Percentiles rank a stretch among this genome's conserved stretches.
Conservation (phyloP, 2,329 filamentous ascomycete genomes). For the Colletotrichum sp. region DNA sequence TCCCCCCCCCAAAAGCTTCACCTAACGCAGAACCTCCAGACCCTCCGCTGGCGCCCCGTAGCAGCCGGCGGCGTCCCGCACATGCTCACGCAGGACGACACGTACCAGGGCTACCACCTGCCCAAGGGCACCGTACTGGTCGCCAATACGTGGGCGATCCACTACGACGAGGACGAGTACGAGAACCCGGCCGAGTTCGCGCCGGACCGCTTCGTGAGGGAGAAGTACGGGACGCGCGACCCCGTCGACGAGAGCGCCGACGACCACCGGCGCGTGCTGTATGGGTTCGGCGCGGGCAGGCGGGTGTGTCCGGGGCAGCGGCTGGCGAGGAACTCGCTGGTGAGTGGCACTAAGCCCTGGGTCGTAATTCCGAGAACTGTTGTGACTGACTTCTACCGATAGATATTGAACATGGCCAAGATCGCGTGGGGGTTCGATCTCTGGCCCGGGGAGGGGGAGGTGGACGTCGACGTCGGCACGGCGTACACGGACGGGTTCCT, state of each 20-base stretch:
- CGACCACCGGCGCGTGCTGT: constrained; percentile 27
- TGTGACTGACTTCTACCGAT: too few species aligned
- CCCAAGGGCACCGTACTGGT: constrained; percentile 50
- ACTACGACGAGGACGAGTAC: constrained; percentile 26
- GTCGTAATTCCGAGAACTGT: too few species aligned
- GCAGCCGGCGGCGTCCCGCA: constrained; percentile 51
- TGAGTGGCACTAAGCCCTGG: too few species aligned
- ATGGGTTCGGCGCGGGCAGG: constrained; percentile 51
- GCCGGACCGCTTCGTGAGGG: constrained; percentile 27
- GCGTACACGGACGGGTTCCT: too few species aligned
- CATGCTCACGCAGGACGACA: constrained; percentile 50
- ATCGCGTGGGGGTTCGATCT: too few species aligned
- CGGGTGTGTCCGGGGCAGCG: constrained; percentile 53
- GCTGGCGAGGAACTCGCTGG: constrained; percentile 43
- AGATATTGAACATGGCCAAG: too few species aligned
- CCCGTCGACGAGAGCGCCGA: not conserved
- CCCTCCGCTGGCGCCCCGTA: constrained; percentile 33
- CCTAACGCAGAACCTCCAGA: constrained; percentile 11
- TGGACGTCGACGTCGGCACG: too few species aligned
- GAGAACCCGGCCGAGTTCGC: constrained; percentile 28
- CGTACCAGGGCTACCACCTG: constrained; percentile 52
- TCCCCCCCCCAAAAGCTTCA: too few species aligned
- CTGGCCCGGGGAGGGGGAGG: too few species aligned
- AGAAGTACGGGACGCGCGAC: not conserved
- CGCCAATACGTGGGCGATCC: constrained; percentile 35